phyloP scores from a whole-genome alignment of 2,329 filamentous ascomycete genomes.

The Teratosphaeria viscida region DNA sequence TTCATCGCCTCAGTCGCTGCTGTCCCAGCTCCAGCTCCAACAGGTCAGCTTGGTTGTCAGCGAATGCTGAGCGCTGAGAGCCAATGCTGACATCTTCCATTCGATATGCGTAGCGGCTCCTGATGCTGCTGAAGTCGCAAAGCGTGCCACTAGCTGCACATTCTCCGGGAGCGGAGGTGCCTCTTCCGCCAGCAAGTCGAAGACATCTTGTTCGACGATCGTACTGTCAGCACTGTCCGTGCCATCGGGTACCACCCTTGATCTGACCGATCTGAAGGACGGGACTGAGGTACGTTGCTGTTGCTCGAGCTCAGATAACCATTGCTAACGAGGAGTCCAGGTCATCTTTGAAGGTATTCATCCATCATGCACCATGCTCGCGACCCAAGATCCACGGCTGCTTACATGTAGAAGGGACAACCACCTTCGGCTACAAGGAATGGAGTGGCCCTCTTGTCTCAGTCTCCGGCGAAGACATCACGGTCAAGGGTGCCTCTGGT shows the following conservation, averaged over 20 bases:
- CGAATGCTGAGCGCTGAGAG: not conserved
- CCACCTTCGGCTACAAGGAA: conserved; percentile 56
- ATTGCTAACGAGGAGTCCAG: conserved; percentile 11
- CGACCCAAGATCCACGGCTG: not conserved
- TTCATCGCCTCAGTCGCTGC: not conserved
- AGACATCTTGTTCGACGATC: conserved; percentile 25
- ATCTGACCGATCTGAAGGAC: conserved; percentile 25
- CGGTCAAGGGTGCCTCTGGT: conserved; percentile 43
- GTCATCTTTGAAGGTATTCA: conserved; percentile 47
- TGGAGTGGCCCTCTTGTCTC: conserved; percentile 56
- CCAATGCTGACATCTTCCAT: not conserved
- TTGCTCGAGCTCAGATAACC: not conserved
- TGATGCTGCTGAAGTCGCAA: conserved; percentile 5
- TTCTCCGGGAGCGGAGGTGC: conserved; percentile 20
- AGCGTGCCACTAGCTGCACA: conserved; percentile 19
- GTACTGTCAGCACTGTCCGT: conserved; percentile 28
- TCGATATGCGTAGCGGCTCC: not conserved
- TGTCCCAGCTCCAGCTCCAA: not conserved
- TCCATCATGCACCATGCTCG: not conserved
- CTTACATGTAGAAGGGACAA: conserved; percentile 33
- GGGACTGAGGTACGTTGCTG: conserved; percentile 22
- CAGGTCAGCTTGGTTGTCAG: not conserved
- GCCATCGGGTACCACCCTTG: conserved; percentile 28
- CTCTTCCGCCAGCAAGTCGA: conserved; percentile 19
- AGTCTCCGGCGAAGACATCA: conserved; percentile 47